Conservation (phyloP, 23 red algal species). For the Gracilaria vermiculophylla region DNA sequence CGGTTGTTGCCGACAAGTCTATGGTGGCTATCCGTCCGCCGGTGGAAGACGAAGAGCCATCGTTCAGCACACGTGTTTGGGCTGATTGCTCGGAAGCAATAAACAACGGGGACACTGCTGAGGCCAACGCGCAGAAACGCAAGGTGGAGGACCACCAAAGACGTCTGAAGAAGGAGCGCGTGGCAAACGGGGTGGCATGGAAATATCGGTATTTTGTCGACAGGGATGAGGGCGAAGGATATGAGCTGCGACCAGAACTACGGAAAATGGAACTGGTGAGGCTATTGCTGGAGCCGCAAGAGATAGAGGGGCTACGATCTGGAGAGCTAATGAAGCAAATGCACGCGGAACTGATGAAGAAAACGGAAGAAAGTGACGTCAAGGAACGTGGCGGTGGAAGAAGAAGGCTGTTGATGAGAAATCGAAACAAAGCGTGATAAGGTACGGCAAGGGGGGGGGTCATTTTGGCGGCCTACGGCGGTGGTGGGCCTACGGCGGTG, state of each 20-base stretch:
- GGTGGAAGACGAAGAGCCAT: slow-evolving; percentile 50
- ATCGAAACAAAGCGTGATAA: neutral
- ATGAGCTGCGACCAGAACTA: slow-evolving; percentile 40
- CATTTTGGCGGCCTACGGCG: neutral
- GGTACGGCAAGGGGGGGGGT: too few relatives aligned
- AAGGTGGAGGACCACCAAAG: slow-evolving; percentile 88
- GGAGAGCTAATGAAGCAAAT: slow-evolving; percentile 48
- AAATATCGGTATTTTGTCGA: slow-evolving; percentile 71
- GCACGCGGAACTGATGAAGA: slow-evolving; percentile 16
- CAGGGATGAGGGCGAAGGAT: slow-evolving; percentile 48
- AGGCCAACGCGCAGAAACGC: slow-evolving; percentile 79
- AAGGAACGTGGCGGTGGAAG: neutral
- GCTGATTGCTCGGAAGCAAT: slow-evolving; percentile 73
- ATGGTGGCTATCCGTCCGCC: slow-evolving; percentile 78
- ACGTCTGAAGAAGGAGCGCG: slow-evolving; percentile 56
- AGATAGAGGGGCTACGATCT: slow-evolving; percentile 42
- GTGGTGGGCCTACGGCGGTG: neutral
- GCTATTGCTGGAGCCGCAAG: neutral
- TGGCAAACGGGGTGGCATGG: slow-evolving; percentile 49
- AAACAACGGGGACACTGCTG: slow-evolving; percentile 43
- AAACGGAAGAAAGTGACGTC: neutral
- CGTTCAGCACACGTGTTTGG: slow-evolving; percentile 78
- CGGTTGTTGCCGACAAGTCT: slow-evolving; percentile 50
- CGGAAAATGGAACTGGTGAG: slow-evolving; percentile 16
- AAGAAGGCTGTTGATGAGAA: neutral